Evolutionary conservation across 1,284 basidiomycete species (phyloP), one percentile per base, ranked within the genome.

Genomic region (Fistulinella staudtii): DNA sequence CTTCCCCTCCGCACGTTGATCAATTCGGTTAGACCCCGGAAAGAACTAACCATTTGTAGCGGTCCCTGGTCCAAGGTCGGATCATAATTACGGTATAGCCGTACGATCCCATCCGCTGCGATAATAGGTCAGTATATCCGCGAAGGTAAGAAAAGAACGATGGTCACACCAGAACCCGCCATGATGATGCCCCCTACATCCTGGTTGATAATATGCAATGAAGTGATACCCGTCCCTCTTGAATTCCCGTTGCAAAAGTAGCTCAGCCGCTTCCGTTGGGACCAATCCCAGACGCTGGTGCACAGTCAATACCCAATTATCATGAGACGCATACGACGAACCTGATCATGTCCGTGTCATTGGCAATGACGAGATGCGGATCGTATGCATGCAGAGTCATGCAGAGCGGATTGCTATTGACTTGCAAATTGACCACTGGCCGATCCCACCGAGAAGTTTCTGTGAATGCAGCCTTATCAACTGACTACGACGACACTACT

Each of bases 151-250:
- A 14, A 11, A 18, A 6, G 27, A 39, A 29, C 39, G 33, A 66
- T 6, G n/a, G 15, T n/a, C 79, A 54, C 60, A 92, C 92, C 83
- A 43, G 93, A 87, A 8, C 85, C 93, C 31, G 90, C 86, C 44
- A 99, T 70, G 49, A 99, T 83, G 47, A 98, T 81, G 1, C 92
- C 92, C 17, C 92, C 89, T 10, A 93, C 88, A 49, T 96, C 93
- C 67, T 99, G 92, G 63, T 99, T 98, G 66, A 99, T 91, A 60
- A 98, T 86, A 44, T 91, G 79, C n/a, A 97, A 69, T 2, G 89
- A 85, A 0, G 95, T 96, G 51, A 98, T 91, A 48, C 80, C 84
- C 8, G 85, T 89, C 30, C 87, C 86, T 42, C 71, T 72, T 1
- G 87, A 79, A 63, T 95, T 94, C 35, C 91, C 92, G 55, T 98